phyloP scores from a whole-genome alignment of 306 rosid species.

The Lagenaria siceraria region DNA sequence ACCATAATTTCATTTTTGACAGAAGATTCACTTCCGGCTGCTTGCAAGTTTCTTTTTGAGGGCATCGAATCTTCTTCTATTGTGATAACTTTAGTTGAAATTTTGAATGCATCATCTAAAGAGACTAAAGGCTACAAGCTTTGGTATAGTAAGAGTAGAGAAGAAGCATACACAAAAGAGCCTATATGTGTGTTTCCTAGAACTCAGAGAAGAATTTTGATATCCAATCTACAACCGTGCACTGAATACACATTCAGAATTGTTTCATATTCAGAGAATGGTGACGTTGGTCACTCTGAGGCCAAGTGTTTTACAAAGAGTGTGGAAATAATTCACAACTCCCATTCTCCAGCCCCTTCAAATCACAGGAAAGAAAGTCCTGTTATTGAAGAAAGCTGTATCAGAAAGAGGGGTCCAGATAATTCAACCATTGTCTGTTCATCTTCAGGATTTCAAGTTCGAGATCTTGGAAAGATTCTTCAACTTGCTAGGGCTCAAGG shows the following conservation, averaged over 20 bases:
- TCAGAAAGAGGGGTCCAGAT: constrained; percentile 41
- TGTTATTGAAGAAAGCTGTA: constrained; percentile 30
- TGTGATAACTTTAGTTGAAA: constrained; percentile 65
- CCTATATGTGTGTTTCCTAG: constrained; percentile 78
- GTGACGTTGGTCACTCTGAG: constrained; percentile 96
- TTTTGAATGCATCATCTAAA: constrained; percentile 38
- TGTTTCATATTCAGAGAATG: constrained; percentile 50
- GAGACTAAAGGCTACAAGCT: constrained; percentile 85
- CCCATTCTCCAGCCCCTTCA: constrained; percentile 23
- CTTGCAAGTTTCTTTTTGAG: constrained; percentile 95
- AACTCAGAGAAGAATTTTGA: constrained; percentile 76
- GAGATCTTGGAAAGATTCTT: constrained; percentile 77
- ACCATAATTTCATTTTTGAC: constrained; percentile 15
- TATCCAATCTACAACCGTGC: constrained; percentile 83
- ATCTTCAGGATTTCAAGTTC: constrained; percentile 74
- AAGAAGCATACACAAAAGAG: constrained; percentile 50
- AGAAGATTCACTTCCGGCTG: constrained; percentile 98
- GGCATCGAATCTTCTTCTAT: constrained; percentile 65
- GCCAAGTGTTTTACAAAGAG: constrained; percentile 97
- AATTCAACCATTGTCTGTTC: constrained; percentile 28
- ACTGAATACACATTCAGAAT: constrained; percentile 80
- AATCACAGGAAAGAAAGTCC: constrained; percentile 33
- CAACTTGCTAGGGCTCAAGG: constrained; percentile 78
- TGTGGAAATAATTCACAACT: constrained; percentile 48
- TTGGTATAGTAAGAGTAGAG: constrained; percentile 81